A percentile compares a stretch with the other conserved stretches of the same genome.
Evolutionary conservation across 305 asterid genomes (phyloP).

Genomic region (Fraxinus albicans): DNA sequence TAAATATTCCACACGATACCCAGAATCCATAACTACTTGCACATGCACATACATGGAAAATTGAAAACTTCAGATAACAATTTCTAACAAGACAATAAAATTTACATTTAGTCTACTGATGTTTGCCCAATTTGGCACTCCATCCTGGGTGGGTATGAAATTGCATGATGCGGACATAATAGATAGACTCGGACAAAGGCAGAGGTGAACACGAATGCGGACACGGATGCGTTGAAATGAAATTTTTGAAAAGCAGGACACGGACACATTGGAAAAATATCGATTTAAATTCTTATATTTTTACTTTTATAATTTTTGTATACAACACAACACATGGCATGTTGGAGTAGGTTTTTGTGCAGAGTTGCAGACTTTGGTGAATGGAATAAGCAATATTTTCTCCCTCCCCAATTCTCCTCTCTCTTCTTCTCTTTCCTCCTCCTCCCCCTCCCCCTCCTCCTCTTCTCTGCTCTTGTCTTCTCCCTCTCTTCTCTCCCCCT

Average conservation of each 20-base stretch:
- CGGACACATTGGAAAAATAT: neutral
- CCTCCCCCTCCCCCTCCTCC: neutral
- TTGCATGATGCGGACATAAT: neutral
- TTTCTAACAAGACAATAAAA: neutral
- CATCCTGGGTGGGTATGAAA: neutral
- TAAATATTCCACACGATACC: neutral
- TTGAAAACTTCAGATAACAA: constrained; percentile 1
- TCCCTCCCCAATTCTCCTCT: neutral
- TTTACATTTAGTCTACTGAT: neutral
- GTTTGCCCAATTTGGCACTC: neutral
- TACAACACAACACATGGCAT: neutral
- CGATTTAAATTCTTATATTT: neutral
- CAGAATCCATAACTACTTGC: neutral
- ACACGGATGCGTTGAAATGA: neutral
- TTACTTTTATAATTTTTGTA: neutral
- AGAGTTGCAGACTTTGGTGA: neutral
- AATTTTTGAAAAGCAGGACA: neutral
- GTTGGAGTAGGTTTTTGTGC: neutral
- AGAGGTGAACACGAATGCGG: neutral
- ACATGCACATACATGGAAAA: neutral
- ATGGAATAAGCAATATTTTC: neutral
- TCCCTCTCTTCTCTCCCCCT: neutral
- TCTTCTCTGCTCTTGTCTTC: too few relatives aligned
- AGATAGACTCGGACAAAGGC: neutral
- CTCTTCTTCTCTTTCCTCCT: neutral